Percentiles rank a stretch among this genome's conserved stretches.
Conservation (phyloP, 1,284 basidiomycete species). For the Cryptococcus amylolentus region DNA sequence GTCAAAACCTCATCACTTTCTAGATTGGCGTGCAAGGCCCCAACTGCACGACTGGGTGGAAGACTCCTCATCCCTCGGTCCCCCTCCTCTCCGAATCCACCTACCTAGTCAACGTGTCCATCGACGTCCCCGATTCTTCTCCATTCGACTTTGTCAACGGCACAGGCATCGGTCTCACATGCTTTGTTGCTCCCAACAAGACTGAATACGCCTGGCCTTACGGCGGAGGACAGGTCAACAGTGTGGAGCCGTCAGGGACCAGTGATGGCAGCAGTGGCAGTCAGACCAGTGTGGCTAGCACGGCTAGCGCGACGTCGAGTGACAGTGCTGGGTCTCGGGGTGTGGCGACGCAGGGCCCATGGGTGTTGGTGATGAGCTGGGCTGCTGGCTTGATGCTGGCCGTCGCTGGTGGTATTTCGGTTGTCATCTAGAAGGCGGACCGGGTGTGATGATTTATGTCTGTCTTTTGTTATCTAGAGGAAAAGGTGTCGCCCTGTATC, state of each 20-base stretch:
- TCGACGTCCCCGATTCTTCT: constrained; percentile 16
- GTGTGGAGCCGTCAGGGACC: constrained; percentile 10
- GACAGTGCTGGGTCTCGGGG: not conserved
- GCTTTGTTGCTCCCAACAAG: constrained; percentile 26
- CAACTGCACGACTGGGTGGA: constrained; percentile 61
- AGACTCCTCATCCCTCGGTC: constrained; percentile 40
- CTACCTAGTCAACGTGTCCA: constrained; percentile 24
- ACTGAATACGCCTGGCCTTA: constrained; percentile 28
- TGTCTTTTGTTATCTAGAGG: too few relatives aligned
- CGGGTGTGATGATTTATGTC: too few relatives aligned
- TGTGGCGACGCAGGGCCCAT: too few relatives aligned
- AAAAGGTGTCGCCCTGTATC: too few relatives aligned
- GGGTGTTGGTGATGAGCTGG: too few relatives aligned
- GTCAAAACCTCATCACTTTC: not conserved
- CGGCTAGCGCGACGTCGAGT: constrained; percentile 1
- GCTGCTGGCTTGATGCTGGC: too few relatives aligned
- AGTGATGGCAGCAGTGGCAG: not conserved
- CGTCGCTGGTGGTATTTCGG: too few relatives aligned
- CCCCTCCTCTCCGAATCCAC: constrained; percentile 25
- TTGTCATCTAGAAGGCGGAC: too few relatives aligned
- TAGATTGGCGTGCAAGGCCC: constrained; percentile 64
- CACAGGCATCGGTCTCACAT: constrained; percentile 33
- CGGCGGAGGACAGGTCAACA: constrained; percentile 23
- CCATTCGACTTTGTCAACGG: constrained; percentile 28
- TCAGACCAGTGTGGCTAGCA: constrained; percentile 4